Evolutionary conservation across 139 green algal species (phyloP), one percentile per base, ranked within the genome.

Genomic region (Tetraselmis chui): DNA sequence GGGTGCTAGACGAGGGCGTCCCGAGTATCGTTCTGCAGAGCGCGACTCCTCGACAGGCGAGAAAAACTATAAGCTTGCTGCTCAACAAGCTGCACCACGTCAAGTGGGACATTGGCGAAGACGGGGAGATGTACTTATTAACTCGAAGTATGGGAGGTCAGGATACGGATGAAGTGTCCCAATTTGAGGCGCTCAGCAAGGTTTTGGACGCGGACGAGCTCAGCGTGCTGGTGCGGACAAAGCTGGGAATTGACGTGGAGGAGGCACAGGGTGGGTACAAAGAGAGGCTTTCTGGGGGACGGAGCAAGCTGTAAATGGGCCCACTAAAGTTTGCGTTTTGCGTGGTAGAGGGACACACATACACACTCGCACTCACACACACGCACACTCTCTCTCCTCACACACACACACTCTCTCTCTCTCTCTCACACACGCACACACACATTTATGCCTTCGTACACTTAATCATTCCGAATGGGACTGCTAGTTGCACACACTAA

Each of bases 171-270:
- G 31, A 76, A 59, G 18, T 28, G 26, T 31, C 28, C 11, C 77
- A 81, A 28, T 81, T 59, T 28, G 77, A 81, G 31, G 77, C 77
- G 27, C 31, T 81, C 26, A 59, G 28, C 27, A 81, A 81, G 76
- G 77, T 81, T 2, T 23, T 59, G 29, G 77, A 81, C 29, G 77
- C 77, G 26, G 77, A 81, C 26, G 30, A 81, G 77, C 77, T 81
- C 24, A 59, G 28, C 26, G 30, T 22, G 30, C 77, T 81, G 28
- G 31, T 81, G 31, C 77, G 77, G 18, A 75, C 77, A 59, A 81
- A 81, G 31, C 77, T 81, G 26, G 77, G 77, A 76, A 59, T 81
- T 31, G 77, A 81, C 77, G 30, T 75, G 28, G 77, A 59, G 18
- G 30, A 81, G 77, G 77, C 77, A 22, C 26, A 81, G 31, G 76